Conservation (phyloP, 495 filamentous ascomycete species). For the Trypethelium eluteriae region DNA sequence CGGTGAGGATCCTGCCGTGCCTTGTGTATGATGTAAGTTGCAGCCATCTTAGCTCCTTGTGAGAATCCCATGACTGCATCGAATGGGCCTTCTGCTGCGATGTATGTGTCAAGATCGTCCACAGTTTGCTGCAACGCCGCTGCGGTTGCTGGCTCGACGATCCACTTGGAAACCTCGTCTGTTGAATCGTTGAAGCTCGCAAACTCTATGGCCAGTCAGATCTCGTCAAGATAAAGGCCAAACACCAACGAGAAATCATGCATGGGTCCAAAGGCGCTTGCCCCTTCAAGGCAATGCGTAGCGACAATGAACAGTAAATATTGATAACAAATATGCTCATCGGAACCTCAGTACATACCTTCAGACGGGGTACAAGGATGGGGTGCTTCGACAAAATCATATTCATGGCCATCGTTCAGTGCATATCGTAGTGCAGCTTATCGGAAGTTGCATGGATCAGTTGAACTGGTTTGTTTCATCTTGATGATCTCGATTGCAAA, state of each 20-base stretch:
- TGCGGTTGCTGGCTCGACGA: not conserved
- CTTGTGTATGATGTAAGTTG: not conserved
- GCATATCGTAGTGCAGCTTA: not conserved
- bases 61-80: slow-evolving; percentile 6
- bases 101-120: slow-evolving; percentile 1
- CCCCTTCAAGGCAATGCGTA: not conserved
- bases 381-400: slow-evolving; percentile 1
- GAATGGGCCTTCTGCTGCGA: not conserved
- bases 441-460: slow-evolving; percentile 9
- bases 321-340: not conserved
- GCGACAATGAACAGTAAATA: not conserved
- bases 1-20: not conserved
- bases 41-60: not conserved
- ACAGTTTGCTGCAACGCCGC: not conserved
- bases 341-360: not conserved
- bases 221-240: not conserved
- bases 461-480: not conserved
- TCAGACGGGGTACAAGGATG: not conserved
- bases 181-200: not conserved
- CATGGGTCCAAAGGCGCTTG: not conserved
- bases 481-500: not conserved
- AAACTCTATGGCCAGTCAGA: not conserved
- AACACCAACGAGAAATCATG: not conserved
- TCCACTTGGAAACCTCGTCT: not conserved
- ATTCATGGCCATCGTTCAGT: slow-evolving; percentile 3